A percentile compares a stretch with the other conserved stretches of the same genome.
Conservation (phyloP, 176 grass and related monocot genomes). For the Musa schizocarpa region DNA sequence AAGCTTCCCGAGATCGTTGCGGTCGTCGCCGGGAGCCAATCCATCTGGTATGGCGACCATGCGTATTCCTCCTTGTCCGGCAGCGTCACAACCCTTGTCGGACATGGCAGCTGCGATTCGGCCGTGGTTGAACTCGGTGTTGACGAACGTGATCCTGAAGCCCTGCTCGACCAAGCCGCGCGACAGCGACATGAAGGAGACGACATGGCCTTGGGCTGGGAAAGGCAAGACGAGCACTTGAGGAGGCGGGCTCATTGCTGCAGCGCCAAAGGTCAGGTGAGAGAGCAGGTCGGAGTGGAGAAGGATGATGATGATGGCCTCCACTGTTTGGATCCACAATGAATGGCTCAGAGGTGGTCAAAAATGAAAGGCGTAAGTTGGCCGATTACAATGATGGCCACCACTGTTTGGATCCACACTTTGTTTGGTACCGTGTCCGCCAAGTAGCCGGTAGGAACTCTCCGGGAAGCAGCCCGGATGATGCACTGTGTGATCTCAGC, state of each 20-base stretch:
- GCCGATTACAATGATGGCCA: no score
- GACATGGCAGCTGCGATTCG: neutral
- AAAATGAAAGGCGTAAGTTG: no score
- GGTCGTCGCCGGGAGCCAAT: slow-evolving; percentile 43
- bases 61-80: slow-evolving; percentile 21
- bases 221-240: neutral
- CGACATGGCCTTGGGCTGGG: slow-evolving; percentile 1
- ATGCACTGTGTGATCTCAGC: no score
- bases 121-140: slow-evolving; percentile 8
- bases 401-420: no score
- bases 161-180: neutral
- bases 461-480: no score
- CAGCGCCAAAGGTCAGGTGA: no score
- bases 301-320: no score
- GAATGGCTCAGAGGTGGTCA: no score
- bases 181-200: slow-evolving; percentile 3
- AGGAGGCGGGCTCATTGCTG: neutral
- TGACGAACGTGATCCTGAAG: slow-evolving; percentile 15
- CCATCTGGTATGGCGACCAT: slow-evolving; percentile 57
- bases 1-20: slow-evolving; percentile 28
- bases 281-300: no score
- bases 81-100: neutral
- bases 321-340: no score
- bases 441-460: no score
- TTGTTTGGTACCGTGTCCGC: no score